These are phyloP conservation scores for Aspergillus hortae DNA, from an alignment of 2,329 filamentous ascomycete species.

Conservation along the genomic window DNA sequence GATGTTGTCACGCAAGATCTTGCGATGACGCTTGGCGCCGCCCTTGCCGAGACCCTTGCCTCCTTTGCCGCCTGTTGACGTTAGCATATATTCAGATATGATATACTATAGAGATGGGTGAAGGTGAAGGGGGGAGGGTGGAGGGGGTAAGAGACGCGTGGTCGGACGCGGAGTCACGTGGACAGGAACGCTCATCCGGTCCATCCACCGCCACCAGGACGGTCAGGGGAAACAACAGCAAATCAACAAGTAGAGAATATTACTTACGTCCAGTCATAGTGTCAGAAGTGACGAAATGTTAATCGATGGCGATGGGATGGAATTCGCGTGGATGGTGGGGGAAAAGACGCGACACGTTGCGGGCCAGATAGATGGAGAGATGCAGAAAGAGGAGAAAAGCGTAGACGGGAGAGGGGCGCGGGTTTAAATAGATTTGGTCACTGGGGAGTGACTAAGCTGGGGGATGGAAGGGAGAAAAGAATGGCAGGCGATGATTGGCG, in stretches of 20 bases:
- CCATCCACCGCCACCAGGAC: slow-evolving; percentile 15
- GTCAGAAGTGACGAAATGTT: slow-evolving; percentile 9
- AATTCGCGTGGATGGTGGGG: neutral
- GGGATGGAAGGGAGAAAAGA: slow-evolving; percentile 19
- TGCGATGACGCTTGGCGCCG: slow-evolving; percentile 97
- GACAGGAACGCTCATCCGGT: slow-evolving; percentile 18
- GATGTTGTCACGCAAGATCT: slow-evolving; percentile 99
- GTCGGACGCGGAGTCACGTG: slow-evolving; percentile 5
- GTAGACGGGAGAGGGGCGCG: slow-evolving; percentile 12
- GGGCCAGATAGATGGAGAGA: slow-evolving; percentile 9
- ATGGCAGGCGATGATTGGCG: slow-evolving; percentile 32
- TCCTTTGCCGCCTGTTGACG: slow-evolving; percentile 74
- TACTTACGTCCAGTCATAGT: slow-evolving; percentile 44
- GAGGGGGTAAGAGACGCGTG: neutral
- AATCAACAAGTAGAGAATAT: slow-evolving; percentile 5
- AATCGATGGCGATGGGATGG: slow-evolving; percentile 3
- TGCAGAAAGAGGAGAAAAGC: slow-evolving; percentile 15
- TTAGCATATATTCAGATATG: no score
- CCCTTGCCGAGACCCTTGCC: slow-evolving; percentile 98
- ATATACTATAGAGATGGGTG: no score
- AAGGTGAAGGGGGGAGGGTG: neutral
- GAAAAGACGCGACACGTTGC: slow-evolving; percentile 18
- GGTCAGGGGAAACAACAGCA: neutral
- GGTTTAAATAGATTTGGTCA: slow-evolving; percentile 28
- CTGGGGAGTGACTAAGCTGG: slow-evolving; percentile 25